phyloP scores from a whole-genome alignment of 2,329 filamentous ascomycete genomes.

The Pseudogymnoascus sp. region DNA sequence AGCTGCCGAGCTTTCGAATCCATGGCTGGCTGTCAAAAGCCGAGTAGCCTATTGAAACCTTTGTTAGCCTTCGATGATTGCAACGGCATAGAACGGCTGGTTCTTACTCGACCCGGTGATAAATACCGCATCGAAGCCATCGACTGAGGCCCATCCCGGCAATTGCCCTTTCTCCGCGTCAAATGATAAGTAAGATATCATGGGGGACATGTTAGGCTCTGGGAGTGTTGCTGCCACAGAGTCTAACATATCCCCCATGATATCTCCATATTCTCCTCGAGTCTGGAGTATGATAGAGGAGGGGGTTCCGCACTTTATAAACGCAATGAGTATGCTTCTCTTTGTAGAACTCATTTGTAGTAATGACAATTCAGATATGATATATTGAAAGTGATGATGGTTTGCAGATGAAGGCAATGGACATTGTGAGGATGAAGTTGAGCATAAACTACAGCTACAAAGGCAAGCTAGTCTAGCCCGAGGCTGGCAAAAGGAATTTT shows the following conservation, averaged over 20 bases:
- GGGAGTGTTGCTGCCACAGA: too few relatives aligned
- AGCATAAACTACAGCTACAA: neutral
- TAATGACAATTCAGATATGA: neutral
- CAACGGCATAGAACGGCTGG: neutral
- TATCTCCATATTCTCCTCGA: too few relatives aligned
- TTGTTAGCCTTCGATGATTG: neutral
- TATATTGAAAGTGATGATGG: neutral
- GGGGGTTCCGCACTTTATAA: too few relatives aligned
- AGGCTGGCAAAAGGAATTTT: neutral
- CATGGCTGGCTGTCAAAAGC: neutral
- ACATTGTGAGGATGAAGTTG: neutral
- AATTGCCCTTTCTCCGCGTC: neutral
- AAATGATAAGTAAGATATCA: neutral
- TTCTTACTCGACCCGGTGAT: slow-evolving; percentile 31
- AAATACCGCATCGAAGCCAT: slow-evolving; percentile 29
- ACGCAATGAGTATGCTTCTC: too few relatives aligned
- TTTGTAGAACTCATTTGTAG: too few relatives aligned
- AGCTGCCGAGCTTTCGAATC: neutral
- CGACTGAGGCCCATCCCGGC: rapidly evolving
- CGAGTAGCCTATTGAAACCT: neutral
- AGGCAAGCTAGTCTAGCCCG: neutral
- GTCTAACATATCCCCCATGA: too few relatives aligned
- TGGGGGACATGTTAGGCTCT: too few relatives aligned
- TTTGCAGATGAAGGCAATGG: neutral
- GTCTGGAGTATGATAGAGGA: too few relatives aligned